Conservation (phyloP, 768 basidiomycete genomes). For the Hygrophorus russula region DNA sequence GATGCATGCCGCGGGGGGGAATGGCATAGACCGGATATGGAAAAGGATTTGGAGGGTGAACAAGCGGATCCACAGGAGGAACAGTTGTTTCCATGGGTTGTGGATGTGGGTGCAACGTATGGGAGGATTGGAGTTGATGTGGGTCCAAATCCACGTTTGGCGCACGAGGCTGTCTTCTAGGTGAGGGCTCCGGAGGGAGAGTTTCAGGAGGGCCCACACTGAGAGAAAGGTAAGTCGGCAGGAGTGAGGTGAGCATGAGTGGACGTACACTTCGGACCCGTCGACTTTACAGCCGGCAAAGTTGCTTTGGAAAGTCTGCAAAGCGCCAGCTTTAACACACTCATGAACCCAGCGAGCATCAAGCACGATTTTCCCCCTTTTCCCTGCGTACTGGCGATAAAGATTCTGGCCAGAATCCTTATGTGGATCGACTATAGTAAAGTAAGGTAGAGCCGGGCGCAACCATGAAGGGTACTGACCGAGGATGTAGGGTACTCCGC, state of each 20-base stretch:
- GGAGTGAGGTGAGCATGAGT: background rate
- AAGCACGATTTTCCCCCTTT: constrained; percentile 73
- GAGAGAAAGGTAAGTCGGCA: background rate
- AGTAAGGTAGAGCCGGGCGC: background rate
- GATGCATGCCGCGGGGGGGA: constrained; percentile 32
- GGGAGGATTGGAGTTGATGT: constrained; percentile 17
- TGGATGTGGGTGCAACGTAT: constrained; percentile 10
- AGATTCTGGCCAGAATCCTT: constrained; percentile 74
- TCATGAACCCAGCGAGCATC: constrained; percentile 67
- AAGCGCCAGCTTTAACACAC: constrained; percentile 54
- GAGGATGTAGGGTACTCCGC: constrained; percentile 68
- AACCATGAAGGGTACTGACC: constrained; percentile 33
- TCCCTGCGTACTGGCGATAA: constrained; percentile 67
- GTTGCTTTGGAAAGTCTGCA: constrained; percentile 66
- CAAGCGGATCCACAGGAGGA: constrained; percentile 20
- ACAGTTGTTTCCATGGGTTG: constrained; percentile 12
- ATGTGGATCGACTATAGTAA: constrained; percentile 56
- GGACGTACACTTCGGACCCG: constrained; percentile 58
- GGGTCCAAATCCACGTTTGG: constrained; percentile 4
- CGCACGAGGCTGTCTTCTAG: background rate
- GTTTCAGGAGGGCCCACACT: constrained; percentile 7
- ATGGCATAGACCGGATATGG: constrained; percentile 29
- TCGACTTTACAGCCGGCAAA: constrained; percentile 79
- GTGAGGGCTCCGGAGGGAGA: background rate
- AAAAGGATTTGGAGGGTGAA: constrained; percentile 21